A percentile compares a stretch with the other conserved stretches of the same genome.
Conservation (phyloP, 2,329 filamentous ascomycete species). For the Lasiodiplodia sp. region DNA sequence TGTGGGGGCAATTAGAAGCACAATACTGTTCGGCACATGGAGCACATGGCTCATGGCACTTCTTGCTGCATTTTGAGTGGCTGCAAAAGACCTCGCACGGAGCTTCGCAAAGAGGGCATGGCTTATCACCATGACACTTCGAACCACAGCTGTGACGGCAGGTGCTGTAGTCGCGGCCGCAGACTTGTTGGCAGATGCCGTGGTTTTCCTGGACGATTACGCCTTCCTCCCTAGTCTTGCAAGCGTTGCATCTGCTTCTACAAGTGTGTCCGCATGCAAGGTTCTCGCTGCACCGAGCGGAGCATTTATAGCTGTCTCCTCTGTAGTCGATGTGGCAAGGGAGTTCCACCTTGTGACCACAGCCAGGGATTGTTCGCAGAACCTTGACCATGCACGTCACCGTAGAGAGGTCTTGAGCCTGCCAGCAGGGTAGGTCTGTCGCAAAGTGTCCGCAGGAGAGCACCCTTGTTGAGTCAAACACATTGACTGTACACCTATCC, state of each 20-base stretch:
- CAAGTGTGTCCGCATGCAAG: conserved; percentile 15
- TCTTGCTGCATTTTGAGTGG: conserved; percentile 63
- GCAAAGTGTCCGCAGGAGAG: conserved; percentile 42
- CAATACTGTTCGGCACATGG: conserved; percentile 66
- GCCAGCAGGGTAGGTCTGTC: conserved; percentile 34
- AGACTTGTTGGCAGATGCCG: conserved; percentile 55
- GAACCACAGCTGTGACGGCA: conserved; percentile 64
- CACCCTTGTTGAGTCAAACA: conserved; percentile 33
- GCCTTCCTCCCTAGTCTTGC: conserved; percentile 42
- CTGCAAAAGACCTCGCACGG: conserved; percentile 64
- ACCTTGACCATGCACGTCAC: conserved; percentile 60
- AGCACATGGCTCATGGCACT: conserved; percentile 66
- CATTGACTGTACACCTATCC: conserved; percentile 34
- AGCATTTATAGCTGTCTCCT: conserved; percentile 55
- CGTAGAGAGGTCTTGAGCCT: conserved; percentile 50
- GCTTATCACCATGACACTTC: conserved; percentile 60
- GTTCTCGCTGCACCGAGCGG: conserved; percentile 52
- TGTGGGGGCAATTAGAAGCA: conserved; percentile 63
- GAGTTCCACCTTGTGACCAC: conserved; percentile 61
- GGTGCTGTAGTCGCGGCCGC: conserved; percentile 58
- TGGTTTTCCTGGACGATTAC: conserved; percentile 47
- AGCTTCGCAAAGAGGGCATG: conserved; percentile 57
- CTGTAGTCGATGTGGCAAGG: conserved; percentile 60
- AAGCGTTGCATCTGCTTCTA: neutral
- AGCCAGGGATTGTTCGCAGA: conserved; percentile 59